phyloP scores from a whole-genome alignment of 768 basidiomycete species.

The Lentinula lateritia region DNA sequence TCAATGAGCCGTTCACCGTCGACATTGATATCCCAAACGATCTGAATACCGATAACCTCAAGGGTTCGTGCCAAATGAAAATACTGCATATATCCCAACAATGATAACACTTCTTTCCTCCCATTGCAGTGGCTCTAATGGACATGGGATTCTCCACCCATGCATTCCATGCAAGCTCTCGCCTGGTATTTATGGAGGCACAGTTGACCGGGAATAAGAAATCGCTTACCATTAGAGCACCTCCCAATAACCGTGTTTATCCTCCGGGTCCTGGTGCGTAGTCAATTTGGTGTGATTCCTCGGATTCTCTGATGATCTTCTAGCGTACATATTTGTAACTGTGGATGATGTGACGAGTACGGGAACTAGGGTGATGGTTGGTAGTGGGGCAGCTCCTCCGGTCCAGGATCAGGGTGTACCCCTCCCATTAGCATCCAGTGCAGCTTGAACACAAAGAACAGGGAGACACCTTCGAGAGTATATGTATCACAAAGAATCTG shows the following conservation, averaged over 20 bases:
- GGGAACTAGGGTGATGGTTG: slow-evolving; percentile 12
- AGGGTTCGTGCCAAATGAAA: slow-evolving; percentile 10
- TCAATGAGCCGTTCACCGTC: slow-evolving; percentile 26
- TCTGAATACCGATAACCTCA: slow-evolving; percentile 7
- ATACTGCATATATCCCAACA: neutral
- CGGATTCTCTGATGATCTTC: neutral
- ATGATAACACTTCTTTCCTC: neutral
- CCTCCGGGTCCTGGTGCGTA: slow-evolving; percentile 24
- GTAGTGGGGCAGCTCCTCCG: slow-evolving; percentile 12
- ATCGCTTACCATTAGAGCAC: slow-evolving; percentile 25
- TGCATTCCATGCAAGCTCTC: slow-evolving; percentile 29
- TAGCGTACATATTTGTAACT: slow-evolving; percentile 9
- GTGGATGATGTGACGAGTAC: slow-evolving; percentile 13
- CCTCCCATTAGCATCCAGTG: neutral
- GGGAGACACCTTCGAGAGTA: no score
- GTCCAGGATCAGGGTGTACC: slow-evolving; percentile 9
- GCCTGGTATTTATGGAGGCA: slow-evolving; percentile 27
- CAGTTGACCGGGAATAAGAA: slow-evolving; percentile 20
- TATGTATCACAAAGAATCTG: no score
- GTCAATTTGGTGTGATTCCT: neutral
- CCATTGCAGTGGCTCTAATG: slow-evolving; percentile 25
- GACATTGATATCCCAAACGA: slow-evolving; percentile 22
- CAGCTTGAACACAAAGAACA: neutral
- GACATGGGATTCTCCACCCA: slow-evolving; percentile 30
- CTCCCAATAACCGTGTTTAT: slow-evolving; percentile 28